A percentile compares a stretch with the other conserved stretches of the same genome.
These are phyloP conservation scores for Metschnikowia borealis DNA, from an alignment of 805 yeast species.

Conservation along the genomic window DNA sequence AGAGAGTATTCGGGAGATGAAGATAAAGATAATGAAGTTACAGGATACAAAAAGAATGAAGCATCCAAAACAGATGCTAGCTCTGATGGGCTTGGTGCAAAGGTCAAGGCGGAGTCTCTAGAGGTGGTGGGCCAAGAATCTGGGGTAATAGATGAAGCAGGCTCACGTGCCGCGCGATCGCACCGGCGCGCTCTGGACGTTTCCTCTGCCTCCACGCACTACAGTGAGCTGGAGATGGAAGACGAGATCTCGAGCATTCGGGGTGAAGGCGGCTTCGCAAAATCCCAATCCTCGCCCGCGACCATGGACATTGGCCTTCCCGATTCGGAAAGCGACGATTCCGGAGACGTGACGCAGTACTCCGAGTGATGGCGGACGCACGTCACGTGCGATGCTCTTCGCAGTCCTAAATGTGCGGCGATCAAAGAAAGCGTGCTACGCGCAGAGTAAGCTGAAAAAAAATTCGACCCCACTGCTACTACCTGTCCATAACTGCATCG, in stretches of 20 bases:
- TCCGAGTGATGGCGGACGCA: constrained; percentile 6
- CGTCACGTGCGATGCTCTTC: constrained; percentile 5
- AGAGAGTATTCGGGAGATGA: no score
- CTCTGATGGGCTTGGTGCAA: no score
- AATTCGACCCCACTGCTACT: constrained; percentile 2
- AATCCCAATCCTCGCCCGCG: no score
- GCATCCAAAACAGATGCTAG: no score
- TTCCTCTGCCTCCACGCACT: neutral
- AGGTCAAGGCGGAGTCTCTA: no score
- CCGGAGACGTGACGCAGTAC: constrained; percentile 13
- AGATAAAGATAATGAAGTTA: no score
- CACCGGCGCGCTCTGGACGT: neutral
- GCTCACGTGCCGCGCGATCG: neutral
- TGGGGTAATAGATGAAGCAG: neutral
- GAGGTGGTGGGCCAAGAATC: neutral
- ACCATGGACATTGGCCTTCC: no score
- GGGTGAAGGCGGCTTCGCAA: neutral
- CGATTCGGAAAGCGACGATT: constrained; percentile 2
- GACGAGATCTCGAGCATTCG: neutral
- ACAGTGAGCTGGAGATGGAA: neutral
- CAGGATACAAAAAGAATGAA: no score
- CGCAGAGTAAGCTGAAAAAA: constrained; percentile 6
- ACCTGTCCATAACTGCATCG: constrained; percentile 1
- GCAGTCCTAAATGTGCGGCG: constrained; percentile 4
- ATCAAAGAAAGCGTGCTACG: constrained; percentile 1